These are phyloP conservation scores for Globisporangium solare DNA, from an alignment of 352 stramenopile species.

Conservation along the genomic window DNA sequence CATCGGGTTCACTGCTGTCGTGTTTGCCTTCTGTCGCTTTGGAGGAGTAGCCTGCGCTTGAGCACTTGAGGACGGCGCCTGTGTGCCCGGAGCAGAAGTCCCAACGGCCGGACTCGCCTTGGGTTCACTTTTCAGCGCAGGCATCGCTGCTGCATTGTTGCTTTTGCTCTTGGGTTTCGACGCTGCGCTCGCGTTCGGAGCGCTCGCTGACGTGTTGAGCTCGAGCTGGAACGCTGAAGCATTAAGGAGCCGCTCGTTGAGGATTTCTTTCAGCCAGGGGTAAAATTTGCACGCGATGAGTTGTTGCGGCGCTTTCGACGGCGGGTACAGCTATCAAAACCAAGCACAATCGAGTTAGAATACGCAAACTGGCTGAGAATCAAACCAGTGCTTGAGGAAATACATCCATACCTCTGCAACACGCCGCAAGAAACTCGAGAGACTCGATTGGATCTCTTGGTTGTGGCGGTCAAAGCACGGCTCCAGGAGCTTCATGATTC, in stretches of 20 bases:
- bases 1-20: slow-evolving; percentile 31
- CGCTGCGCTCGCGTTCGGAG: slow-evolving; percentile 1
- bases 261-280: slow-evolving; percentile 82
- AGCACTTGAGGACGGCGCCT: slow-evolving; percentile 3
- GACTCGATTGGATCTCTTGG: slow-evolving; percentile 61
- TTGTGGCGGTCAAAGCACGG: slow-evolving; percentile 87
- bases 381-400: neutral
- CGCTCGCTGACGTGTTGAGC: slow-evolving; percentile 13
- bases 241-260: slow-evolving; percentile 75
- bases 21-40: slow-evolving; percentile 37
- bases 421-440: slow-evolving; percentile 65
- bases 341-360: slow-evolving; percentile 9
- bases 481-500: slow-evolving; percentile 88
- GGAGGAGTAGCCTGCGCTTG: slow-evolving; percentile 9
- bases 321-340: slow-evolving; percentile 66
- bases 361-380: neutral
- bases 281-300: slow-evolving; percentile 86
- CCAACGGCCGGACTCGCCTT: slow-evolving; percentile 7
- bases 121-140: slow-evolving; percentile 8
- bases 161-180: slow-evolving; percentile 17
- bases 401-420: slow-evolving; percentile 59
- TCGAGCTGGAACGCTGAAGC: slow-evolving; percentile 63
- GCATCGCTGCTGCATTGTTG: neutral
- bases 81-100: slow-evolving; percentile 15
- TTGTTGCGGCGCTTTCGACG: slow-evolving; percentile 55